These are phyloP conservation scores for Ogataea neopini DNA, from an alignment of 805 yeast species.

Conservation along the genomic window DNA sequence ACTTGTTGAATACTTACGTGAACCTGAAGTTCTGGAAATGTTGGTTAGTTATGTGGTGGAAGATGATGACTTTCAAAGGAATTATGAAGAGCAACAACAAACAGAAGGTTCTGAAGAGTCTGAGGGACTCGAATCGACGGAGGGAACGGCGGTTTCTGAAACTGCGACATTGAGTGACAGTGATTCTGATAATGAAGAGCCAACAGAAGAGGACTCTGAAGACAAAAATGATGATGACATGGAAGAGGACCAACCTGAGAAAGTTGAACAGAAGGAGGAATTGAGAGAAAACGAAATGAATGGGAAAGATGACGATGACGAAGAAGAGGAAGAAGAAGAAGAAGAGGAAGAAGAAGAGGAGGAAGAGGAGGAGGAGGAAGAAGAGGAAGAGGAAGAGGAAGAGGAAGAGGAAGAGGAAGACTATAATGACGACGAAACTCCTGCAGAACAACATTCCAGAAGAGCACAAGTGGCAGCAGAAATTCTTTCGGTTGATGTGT, in stretches of 20 bases:
- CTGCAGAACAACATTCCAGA: constrained; percentile 37
- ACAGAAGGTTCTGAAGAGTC: background rate
- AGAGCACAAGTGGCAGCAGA: constrained; percentile 80
- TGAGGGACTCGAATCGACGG: background rate
- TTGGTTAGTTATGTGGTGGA: constrained; percentile 66
- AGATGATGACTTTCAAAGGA: constrained; percentile 44
- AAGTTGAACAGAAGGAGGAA: background rate
- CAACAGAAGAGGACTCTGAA: background rate
- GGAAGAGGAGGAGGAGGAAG: constrained; percentile 15
- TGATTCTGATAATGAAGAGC: constrained; percentile 17
- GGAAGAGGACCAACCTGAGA: background rate
- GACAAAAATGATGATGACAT: background rate
- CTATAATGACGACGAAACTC: constrained; percentile 34
- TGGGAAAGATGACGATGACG: constrained; percentile 10
- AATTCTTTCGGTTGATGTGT: constrained; percentile 85
- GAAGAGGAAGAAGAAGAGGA: constrained; percentile 8
- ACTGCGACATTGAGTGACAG: too few relatives aligned
- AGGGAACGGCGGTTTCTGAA: too few relatives aligned
- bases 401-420: constrained; percentile 28
- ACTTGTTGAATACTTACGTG: constrained; percentile 75
- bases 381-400: constrained; percentile 20
- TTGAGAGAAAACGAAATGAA: background rate
- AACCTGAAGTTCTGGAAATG: constrained; percentile 69
- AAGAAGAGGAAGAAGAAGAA: constrained; percentile 5
- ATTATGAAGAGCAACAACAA: constrained; percentile 25